Evolutionary conservation across 345 rosid genomes (phyloP).

Genomic region (Sonneratia alba): DNA sequence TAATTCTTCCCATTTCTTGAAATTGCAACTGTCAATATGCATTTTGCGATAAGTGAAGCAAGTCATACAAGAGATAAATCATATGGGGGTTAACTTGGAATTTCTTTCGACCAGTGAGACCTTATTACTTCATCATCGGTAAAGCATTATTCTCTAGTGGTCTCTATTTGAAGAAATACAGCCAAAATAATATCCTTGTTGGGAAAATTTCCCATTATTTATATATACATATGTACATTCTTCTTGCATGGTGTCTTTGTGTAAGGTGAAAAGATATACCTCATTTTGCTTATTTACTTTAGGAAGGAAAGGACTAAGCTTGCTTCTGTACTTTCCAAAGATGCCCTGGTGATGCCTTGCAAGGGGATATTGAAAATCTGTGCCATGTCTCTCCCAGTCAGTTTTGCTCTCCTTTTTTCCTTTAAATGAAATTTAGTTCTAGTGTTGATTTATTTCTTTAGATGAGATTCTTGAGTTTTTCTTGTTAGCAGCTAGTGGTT

Average conservation of each 20-base stretch:
- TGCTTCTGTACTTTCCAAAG: slow-evolving; percentile 53
- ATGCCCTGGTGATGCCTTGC: slow-evolving; percentile 57
- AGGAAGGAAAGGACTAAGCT: slow-evolving; percentile 80
- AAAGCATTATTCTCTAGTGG: background rate
- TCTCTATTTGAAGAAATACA: background rate
- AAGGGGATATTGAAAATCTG: slow-evolving; percentile 74
- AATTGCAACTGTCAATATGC: background rate
- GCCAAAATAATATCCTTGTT: background rate
- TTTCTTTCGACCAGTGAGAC: background rate
- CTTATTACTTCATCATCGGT: background rate
- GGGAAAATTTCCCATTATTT: background rate
- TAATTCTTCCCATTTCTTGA: slow-evolving; percentile 3
- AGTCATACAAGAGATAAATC: background rate
- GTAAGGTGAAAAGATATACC: background rate
- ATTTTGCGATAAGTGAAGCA: background rate
- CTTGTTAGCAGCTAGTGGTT: background rate
- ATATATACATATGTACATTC: background rate
- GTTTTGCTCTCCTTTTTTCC: slow-evolving; percentile 9
- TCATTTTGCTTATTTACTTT: slow-evolving; percentile 1
- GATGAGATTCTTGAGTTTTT: background rate
- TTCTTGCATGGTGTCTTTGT: background rate
- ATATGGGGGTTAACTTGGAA: background rate
- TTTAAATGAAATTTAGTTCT: background rate
- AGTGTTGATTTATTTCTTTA: background rate
- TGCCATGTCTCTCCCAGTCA: slow-evolving; percentile 84